Conservation (phyloP, 1,284 basidiomycete species). For the Puccinia novopanici region DNA sequence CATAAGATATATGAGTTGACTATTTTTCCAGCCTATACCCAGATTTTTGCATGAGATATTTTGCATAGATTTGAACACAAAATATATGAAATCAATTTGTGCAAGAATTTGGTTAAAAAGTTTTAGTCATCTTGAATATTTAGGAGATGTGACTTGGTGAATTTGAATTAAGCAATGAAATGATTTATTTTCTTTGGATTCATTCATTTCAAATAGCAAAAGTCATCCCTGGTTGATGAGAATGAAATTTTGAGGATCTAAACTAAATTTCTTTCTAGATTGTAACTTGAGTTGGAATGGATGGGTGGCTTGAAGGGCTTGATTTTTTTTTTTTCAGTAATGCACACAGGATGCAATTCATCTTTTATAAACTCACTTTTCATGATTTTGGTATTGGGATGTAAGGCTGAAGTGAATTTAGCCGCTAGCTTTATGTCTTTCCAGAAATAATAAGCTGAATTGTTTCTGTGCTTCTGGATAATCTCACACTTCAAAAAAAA, state of each 20-base stretch:
- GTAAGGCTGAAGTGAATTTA: not conserved
- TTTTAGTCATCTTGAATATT: not conserved
- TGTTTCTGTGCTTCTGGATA: too few relatives aligned
- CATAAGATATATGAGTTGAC: not conserved
- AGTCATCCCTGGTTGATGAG: not conserved
- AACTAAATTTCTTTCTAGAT: not conserved
- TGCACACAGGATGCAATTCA: not conserved
- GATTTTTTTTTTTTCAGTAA: too few relatives aligned
- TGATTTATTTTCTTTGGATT: not conserved
- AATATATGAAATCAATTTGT: not conserved
- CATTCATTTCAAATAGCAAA: not conserved
- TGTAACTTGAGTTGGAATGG: not conserved
- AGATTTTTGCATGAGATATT: not conserved
- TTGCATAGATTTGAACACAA: too few relatives aligned
- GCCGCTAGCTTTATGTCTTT: too few relatives aligned
- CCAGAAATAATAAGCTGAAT: too few relatives aligned
- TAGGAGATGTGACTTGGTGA: not conserved
- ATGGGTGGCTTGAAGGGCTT: not conserved
- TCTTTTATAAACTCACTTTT: not conserved
- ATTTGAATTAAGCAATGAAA: constrained; percentile 4
- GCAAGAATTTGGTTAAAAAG: not conserved
- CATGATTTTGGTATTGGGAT: not conserved
- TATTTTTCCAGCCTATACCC: not conserved
- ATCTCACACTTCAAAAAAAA: too few relatives aligned
- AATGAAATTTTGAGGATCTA: not conserved